Base-by-base conservation (phyloP, 2,329 filamentous ascomycete genomes). In the Davidsoniella eucalypti region DNA sequence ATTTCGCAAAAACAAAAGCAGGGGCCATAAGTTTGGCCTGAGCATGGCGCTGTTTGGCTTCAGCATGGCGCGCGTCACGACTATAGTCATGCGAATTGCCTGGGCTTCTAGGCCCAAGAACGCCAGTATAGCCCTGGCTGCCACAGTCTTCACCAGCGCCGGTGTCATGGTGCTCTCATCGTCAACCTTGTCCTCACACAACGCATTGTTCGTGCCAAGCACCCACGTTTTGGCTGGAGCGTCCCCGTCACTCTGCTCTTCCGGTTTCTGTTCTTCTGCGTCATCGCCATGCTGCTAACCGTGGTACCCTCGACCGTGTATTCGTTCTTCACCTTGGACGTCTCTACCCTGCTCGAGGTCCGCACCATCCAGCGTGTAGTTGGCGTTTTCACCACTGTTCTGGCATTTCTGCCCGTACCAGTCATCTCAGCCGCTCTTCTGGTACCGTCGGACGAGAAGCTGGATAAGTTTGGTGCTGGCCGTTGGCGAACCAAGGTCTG, bases 121-220 rank as follows among this genome's bases (percentile, higher is more conserved):
- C 57, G 53, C 64, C 47, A 57, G 61, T 50, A 56, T 77, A 51
- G 69, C 67, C 58, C 71, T 78, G 53, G 77, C 80, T 6, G 76
- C 83, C 3, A 70, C 70, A 55, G 74, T 92, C 59, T 79, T 92
- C 57, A 75, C 85, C 52, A 76, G 79, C 42, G 80, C 82, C 0
- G 86, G 85, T 40, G 78, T 87, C 14, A 61, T 93, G 33, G 63
- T 93, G 6, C 67, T 93, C 23, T 90, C 63, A 65, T 90, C 58
- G 67, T 87, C 63, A 92, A 94, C 65, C 65, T 93, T 40, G 66
- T 92, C 58, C 84, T 88, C 60, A 66, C 80, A 0, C 84, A 87
- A 63, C 78, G 87, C 43, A 71, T 94, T 23, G 63, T 92, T 16
- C 75, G 87, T 49, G 82, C 82, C 4, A 75, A 77, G 43, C 83